Conservation (phyloP, 331 rosid genomes). For the Malus hybrid region DNA sequence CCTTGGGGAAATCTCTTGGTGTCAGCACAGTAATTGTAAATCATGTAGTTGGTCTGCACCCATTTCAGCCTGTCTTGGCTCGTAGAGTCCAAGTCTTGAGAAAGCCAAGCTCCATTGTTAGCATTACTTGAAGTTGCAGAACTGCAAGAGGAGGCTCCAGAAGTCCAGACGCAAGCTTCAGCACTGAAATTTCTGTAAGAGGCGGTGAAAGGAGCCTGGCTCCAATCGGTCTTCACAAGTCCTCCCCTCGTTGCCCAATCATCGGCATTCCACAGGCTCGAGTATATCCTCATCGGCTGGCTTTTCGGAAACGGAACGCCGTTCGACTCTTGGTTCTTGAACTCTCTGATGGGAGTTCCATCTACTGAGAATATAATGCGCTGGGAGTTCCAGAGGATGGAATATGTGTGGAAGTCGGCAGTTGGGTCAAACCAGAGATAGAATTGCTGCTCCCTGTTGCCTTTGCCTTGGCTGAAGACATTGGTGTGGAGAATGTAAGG, state of each 20-base stretch:
- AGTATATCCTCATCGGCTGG: slow-evolving; percentile 26
- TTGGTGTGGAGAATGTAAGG: slow-evolving; percentile 77
- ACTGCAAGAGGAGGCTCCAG: not conserved
- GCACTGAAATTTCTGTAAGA: not conserved
- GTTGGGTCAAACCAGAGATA: slow-evolving; percentile 78
- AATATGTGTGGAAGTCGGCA: slow-evolving; percentile 17
- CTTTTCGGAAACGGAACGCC: slow-evolving; percentile 22
- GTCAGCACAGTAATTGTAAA: slow-evolving; percentile 51
- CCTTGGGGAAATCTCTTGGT: slow-evolving; percentile 40
- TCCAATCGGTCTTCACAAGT: slow-evolving; percentile 26
- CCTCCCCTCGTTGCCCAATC: slow-evolving; percentile 10
- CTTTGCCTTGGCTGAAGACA: slow-evolving; percentile 56
- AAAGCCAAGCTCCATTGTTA: slow-evolving; percentile 23
- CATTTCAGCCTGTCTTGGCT: slow-evolving; percentile 35
- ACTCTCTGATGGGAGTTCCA: slow-evolving; percentile 18
- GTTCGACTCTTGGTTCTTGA: slow-evolving; percentile 23
- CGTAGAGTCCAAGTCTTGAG: slow-evolving; percentile 32
- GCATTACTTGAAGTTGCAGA: not conserved
- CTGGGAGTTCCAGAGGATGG: slow-evolving; percentile 56
- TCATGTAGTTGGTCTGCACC: slow-evolving; percentile 57
- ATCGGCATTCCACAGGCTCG: slow-evolving; percentile 35
- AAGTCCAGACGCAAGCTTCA: not conserved
- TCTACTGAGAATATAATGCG: slow-evolving; percentile 28
- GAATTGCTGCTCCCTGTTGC: slow-evolving; percentile 54
- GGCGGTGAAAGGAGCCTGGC: slow-evolving; percentile 24